Base-by-base conservation (phyloP, 2,329 filamentous ascomycete genomes). In the Ophiocordyceps sinensis region DNA sequence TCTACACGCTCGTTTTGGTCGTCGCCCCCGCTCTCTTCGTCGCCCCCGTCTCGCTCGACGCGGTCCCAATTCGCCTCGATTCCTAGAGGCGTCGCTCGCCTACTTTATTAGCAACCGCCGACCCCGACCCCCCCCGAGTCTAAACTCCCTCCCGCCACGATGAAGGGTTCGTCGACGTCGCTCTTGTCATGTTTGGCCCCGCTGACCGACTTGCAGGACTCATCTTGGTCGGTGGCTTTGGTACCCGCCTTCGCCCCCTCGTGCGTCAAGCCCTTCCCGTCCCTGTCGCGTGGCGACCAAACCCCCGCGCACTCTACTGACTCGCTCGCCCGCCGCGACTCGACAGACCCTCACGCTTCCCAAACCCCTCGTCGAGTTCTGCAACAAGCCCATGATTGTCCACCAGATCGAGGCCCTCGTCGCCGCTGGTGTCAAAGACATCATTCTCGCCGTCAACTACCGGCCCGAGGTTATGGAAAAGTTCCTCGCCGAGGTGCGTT, bases 181-280 rank as follows among this genome's bases (percentile, higher is more conserved):
- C 32, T 17, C 17, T 15, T 10, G 14, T 1, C 17, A 10, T 6
- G 12, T 35, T 10, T 7, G 32, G 14, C 17, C 9, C 17, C 2
- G 42, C 51, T 60, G 41, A 54, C 47, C 41, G 14, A 36, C 41
- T 14, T 51, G 46, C 59, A 95, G 87, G 88, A 70, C 82, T 95
- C 62, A 95, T 94, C 82, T 88, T 96, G 62, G 91, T 96, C 67
- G 91, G 91, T 70, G 91, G 89, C 65, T 98, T 95, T 67, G 89
- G 89, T 70, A 98, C 89, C 65, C 88, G 89, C 67, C 82, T 98
- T 58, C 85, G 89, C 62, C 89, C 89, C 72, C 77, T 96, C 60
- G 86, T 94, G 81, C 61, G 41, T 37, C 30, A 26, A 36, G 39
- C 32, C 37, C 39, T 35, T 10, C n/a, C 17, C n/a, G 15, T 8